Conservation (phyloP, 2,329 filamentous ascomycete species). For the Cytospora paraplurivora region DNA sequence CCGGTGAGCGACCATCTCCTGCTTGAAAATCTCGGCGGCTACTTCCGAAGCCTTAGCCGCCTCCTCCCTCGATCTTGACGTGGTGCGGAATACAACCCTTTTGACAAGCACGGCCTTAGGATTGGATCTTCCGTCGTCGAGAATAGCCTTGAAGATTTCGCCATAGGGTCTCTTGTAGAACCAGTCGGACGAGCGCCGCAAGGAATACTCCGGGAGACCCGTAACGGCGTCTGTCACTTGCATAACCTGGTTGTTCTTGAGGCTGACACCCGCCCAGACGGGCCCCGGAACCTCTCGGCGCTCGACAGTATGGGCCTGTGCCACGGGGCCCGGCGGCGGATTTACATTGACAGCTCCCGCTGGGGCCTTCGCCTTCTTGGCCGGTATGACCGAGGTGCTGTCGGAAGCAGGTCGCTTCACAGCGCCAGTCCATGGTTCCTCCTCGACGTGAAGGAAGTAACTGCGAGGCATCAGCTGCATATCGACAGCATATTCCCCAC, state of each 20-base stretch:
- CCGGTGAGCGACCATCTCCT: background rate
- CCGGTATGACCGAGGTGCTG: background rate
- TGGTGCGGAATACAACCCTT: background rate
- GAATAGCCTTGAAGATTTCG: background rate
- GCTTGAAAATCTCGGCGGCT: background rate
- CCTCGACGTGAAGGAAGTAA: background rate
- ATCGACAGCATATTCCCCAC: background rate
- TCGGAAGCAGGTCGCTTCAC: background rate
- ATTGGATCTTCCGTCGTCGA: background rate
- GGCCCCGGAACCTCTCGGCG: background rate
- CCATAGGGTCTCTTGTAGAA: background rate
- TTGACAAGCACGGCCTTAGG: background rate
- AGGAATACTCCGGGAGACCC: background rate
- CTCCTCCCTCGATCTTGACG: background rate
- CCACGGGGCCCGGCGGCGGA: background rate
- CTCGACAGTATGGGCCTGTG: background rate
- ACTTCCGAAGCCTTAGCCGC: no score
- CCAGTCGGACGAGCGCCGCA: background rate
- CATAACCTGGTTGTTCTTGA: background rate
- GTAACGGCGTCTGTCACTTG: background rate
- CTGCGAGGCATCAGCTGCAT: background rate
- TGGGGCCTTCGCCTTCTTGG: background rate
- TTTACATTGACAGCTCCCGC: background rate
- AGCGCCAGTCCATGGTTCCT: background rate
- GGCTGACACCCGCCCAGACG: background rate